Percentiles rank a stretch among this genome's conserved stretches.
Evolutionary conservation across 2,329 filamentous ascomycete species (phyloP).

Genomic region (Fusarium subglutinans): DNA sequence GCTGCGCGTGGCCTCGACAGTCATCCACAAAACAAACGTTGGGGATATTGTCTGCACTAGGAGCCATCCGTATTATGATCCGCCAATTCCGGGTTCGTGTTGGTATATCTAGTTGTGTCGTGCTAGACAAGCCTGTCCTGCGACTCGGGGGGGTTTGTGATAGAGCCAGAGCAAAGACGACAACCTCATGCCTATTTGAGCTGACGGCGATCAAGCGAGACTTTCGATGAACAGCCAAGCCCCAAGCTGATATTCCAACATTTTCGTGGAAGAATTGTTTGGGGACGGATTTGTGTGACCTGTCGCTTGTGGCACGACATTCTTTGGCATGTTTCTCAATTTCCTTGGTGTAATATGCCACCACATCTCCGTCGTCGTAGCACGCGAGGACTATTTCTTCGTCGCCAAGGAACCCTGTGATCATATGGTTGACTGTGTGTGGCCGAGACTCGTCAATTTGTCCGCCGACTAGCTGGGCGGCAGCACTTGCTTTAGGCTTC

Average conservation of each 20-base stretch:
- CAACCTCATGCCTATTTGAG: conserved; percentile 72
- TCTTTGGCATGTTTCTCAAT: conserved; percentile 57
- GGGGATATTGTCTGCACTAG: conserved; percentile 58
- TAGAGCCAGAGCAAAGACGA: conserved; percentile 62
- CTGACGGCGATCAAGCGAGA: conserved; percentile 89
- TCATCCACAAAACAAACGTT: conserved; percentile 62
- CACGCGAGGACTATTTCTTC: conserved; percentile 74
- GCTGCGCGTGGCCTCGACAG: conserved; percentile 57
- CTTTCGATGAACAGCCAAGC: conserved; percentile 80
- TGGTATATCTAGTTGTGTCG: neutral
- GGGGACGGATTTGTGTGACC: conserved; percentile 28
- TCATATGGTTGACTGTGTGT: conserved; percentile 75
- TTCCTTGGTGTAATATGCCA: conserved; percentile 71
- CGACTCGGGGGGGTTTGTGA: conserved; percentile 12
- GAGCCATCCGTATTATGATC: conserved; percentile 56
- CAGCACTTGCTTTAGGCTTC: conserved; percentile 53
- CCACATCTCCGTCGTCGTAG: conserved; percentile 80
- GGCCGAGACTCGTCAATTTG: conserved; percentile 60
- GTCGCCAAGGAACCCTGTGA: conserved; percentile 73
- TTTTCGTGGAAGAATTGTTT: conserved; percentile 76
- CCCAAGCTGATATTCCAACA: conserved; percentile 86
- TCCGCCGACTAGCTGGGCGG: conserved; percentile 56
- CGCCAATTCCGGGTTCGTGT: conserved; percentile 59
- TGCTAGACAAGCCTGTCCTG: neutral
- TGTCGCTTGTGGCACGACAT: conserved; percentile 3